Percentiles rank a stretch among this genome's conserved stretches.
Evolutionary conservation across 164 flowering plant genomes (phyloP).

Genomic region (Sedum album): DNA sequence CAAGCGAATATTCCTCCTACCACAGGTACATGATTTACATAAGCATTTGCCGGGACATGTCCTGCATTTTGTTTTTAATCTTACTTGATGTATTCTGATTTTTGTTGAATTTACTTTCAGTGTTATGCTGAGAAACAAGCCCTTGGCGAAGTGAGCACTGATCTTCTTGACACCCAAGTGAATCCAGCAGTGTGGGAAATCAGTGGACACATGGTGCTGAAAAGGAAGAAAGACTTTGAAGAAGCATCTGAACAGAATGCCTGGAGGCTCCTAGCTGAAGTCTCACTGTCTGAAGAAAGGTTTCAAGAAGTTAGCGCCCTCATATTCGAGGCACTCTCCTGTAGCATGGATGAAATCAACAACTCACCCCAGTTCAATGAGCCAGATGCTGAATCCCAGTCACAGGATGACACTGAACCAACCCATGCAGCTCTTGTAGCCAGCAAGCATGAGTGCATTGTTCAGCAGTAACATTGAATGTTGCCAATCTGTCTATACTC

Average conservation of each 20-base stretch:
- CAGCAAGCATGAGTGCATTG: not conserved
- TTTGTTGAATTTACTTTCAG: slow-evolving; percentile 23
- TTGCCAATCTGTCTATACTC: not conserved
- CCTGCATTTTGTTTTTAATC: not conserved
- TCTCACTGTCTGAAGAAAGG: slow-evolving; percentile 67
- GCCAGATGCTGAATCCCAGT: not conserved
- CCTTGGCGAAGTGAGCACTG: slow-evolving; percentile 60
- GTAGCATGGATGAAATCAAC: not conserved
- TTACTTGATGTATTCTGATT: not conserved
- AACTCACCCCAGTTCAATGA: not conserved
- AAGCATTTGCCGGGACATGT: not conserved
- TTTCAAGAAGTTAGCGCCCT: slow-evolving; percentile 56
- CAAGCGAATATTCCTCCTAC: slow-evolving; percentile 42
- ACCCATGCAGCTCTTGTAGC: not conserved
- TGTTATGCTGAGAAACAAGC: slow-evolving; percentile 91
- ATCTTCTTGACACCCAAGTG: slow-evolving; percentile 75
- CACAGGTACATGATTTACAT: slow-evolving; percentile 33
- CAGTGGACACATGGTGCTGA: slow-evolving; percentile 84
- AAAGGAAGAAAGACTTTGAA: slow-evolving; percentile 59
- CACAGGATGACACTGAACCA: not conserved
- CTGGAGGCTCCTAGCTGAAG: slow-evolving; percentile 77
- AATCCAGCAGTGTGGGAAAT: slow-evolving; percentile 94
- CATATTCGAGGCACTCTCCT: slow-evolving; percentile 36
- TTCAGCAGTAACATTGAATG: not conserved
- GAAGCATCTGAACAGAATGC: slow-evolving; percentile 65